Percentiles rank a stretch among this genome's conserved stretches.
Evolutionary conservation across 768 basidiomycete genomes (phyloP).

Genomic region (Termitomyces sp.): DNA sequence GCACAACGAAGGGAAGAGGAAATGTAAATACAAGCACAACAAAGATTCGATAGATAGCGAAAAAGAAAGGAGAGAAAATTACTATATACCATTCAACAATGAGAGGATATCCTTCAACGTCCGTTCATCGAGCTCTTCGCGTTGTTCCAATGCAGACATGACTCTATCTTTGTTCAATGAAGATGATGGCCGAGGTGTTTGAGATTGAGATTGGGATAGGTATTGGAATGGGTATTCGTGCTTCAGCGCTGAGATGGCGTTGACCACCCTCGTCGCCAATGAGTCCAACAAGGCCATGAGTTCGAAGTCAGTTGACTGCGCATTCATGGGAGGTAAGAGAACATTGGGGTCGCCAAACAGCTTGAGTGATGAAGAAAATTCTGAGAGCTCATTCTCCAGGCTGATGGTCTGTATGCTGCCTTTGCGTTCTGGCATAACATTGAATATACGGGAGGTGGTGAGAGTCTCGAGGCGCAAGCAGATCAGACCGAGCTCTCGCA

Average conservation of each 20-base stretch:
- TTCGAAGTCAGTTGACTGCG: slow-evolving; percentile 67
- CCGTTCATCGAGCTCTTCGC: slow-evolving; percentile 39
- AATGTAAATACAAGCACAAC: slow-evolving; percentile 1
- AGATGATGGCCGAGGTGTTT: slow-evolving; percentile 4
- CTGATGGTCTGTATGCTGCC: slow-evolving; percentile 32
- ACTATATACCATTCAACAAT: slow-evolving; percentile 22
- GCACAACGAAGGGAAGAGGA: slow-evolving; percentile 3
- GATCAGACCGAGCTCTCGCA: slow-evolving; percentile 64
- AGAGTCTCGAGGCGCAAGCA: slow-evolving; percentile 79
- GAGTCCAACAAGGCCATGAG: slow-evolving; percentile 73
- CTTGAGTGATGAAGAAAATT: slow-evolving; percentile 23
- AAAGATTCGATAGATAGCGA: slow-evolving; percentile 10
- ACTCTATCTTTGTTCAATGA: slow-evolving; percentile 23
- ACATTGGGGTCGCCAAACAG: slow-evolving; percentile 56
- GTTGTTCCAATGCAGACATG: slow-evolving; percentile 27
- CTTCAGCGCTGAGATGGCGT: slow-evolving; percentile 44
- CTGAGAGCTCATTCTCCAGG: slow-evolving; percentile 24
- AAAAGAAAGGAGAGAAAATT: slow-evolving; percentile 6
- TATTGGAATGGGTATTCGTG: slow-evolving; percentile 17
- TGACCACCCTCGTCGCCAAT: slow-evolving; percentile 69
- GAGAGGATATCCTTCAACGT: slow-evolving; percentile 39
- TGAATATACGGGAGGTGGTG: slow-evolving; percentile 56
- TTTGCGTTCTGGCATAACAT: slow-evolving; percentile 37
- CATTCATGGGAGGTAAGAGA: slow-evolving; percentile 62
- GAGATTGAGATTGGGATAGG: slow-evolving; percentile 5